Conservation (phyloP, 495 filamentous ascomycete genomes). For the Astrothelium subdiscretum region DNA sequence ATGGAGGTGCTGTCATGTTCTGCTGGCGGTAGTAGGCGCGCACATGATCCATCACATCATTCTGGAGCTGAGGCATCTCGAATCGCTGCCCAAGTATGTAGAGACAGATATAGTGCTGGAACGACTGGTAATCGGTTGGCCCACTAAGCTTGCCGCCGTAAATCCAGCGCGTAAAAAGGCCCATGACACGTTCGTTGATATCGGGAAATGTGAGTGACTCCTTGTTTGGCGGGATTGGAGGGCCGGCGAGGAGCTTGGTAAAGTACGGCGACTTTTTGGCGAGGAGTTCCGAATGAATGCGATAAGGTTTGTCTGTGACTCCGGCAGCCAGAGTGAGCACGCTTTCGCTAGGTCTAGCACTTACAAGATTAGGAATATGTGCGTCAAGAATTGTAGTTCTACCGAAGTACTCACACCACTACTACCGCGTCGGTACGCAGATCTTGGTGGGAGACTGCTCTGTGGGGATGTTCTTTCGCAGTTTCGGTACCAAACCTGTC, state of each 20-base stretch:
- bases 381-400: neutral
- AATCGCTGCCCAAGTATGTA: slow-evolving; percentile 17
- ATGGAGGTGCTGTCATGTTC: slow-evolving; percentile 21
- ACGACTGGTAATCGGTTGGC: slow-evolving; percentile 20
- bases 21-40: slow-evolving; percentile 18
- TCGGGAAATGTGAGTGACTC: slow-evolving; percentile 19
- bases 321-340: neutral
- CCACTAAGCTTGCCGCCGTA: slow-evolving; percentile 12
- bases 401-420: neutral
- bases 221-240: slow-evolving; percentile 1
- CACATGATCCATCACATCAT: slow-evolving; percentile 21
- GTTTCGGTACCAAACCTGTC: neutral
- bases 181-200: slow-evolving; percentile 17
- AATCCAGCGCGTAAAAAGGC: slow-evolving; percentile 16
- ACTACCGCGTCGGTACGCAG: neutral
- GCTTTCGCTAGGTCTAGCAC: neutral
- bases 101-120: slow-evolving; percentile 20
- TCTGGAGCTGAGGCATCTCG: slow-evolving; percentile 13
- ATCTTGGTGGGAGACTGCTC: neutral
- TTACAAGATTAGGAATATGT: neutral
- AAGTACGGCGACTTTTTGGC: slow-evolving; percentile 16
- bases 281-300: slow-evolving; percentile 11
- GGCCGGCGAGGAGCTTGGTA: slow-evolving; percentile 7
- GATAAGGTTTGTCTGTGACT: slow-evolving; percentile 9
- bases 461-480: neutral